Conservation (phyloP, 2,329 filamentous ascomycete species). For the Pseudopithomyces chartarum region DNA sequence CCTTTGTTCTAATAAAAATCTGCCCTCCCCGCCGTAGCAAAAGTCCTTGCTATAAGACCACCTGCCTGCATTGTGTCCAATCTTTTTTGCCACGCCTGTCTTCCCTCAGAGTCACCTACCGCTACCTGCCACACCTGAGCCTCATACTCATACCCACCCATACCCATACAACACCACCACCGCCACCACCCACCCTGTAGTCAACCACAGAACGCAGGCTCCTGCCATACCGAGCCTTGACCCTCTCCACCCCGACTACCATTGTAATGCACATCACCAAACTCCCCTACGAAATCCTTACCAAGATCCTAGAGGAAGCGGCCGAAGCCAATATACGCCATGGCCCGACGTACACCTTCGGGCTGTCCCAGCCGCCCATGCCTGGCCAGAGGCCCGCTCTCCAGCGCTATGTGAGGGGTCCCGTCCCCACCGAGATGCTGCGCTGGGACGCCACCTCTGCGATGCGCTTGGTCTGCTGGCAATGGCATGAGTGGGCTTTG, state of each 20-base stretch:
- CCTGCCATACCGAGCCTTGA: conserved; percentile 17
- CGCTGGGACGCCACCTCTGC: conserved; percentile 57
- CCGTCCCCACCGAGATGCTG: conserved; percentile 56
- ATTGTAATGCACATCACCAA: conserved; percentile 54
- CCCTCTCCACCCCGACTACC: conserved; percentile 9
- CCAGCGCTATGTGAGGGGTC: conserved; percentile 57
- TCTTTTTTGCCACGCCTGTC: conserved; percentile 10
- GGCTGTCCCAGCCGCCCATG: conserved; percentile 55
- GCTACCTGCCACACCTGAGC: conserved; percentile 17
- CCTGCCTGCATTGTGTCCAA: background rate
- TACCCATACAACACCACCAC: background rate
- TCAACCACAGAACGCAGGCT: conserved; percentile 8
- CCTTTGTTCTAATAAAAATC: conserved; percentile 36
- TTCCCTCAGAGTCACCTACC: conserved; percentile 16
- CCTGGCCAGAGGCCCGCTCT: conserved; percentile 52
- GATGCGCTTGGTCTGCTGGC: conserved; percentile 55
- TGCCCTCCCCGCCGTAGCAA: conserved; percentile 19
- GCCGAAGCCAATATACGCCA: conserved; percentile 54
- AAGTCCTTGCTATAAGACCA: conserved; percentile 33
- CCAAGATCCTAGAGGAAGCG: conserved; percentile 56
- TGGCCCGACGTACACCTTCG: conserved; percentile 58
- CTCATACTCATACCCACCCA: too few relatives aligned
- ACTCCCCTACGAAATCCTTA: conserved; percentile 58
- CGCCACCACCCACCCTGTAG: conserved; percentile 11
- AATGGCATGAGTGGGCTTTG: conserved; percentile 60